Evolutionary conservation across 371 early-diverging fungal genomes (phyloP), one percentile per base, ranked within the genome.

Genomic region (Amoeboradix gromovi): DNA sequence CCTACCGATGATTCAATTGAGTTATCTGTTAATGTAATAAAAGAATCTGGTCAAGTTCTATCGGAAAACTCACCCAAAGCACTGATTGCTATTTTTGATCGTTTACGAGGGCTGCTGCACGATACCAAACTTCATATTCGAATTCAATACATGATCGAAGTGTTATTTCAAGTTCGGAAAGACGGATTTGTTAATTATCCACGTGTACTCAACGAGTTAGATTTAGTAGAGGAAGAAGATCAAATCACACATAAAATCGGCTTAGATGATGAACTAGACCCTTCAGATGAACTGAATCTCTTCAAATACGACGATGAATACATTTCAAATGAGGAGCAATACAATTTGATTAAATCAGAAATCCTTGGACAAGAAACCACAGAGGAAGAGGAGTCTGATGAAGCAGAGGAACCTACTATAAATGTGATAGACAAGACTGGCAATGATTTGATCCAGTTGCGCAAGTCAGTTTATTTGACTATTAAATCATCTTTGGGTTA

Each of bases 1-100:
- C 92, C 94, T 1, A 96, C 96, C 0, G 90, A 92, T 71, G 95
- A 96, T 78, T 91, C 92, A 29, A 92, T 96, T 0, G 95, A 94
- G 71, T 87, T 95, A 67, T 94, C 93, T 1, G 94, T 96, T n/a
- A 90, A 91, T 0, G 89, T 95, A 74, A 87, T 89, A 83, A 84
- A 87, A 66, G 92, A 93, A 74, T 84, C 84, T 5, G 96, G 95
- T 30, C 85, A 90, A 0, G 84, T 85, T 73, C 77, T 96, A 31
- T 78, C 85, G 17, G 89, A 88, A 29, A 82, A 84, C 1, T 81
- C 85, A 0, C 85, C 93, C 0, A 81, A 81, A 30, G 89, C 89
- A 1, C 84, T 82, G 70, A 87, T 87, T 72, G 88, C 87, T n/a
- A 84, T 91, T 31, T 94, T 89, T 77, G 95, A 95, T 71, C 83